These are phyloP conservation scores for Schizochytrium sp. DNA, from an alignment of 108 stramenopile species.

Conservation along the genomic window DNA sequence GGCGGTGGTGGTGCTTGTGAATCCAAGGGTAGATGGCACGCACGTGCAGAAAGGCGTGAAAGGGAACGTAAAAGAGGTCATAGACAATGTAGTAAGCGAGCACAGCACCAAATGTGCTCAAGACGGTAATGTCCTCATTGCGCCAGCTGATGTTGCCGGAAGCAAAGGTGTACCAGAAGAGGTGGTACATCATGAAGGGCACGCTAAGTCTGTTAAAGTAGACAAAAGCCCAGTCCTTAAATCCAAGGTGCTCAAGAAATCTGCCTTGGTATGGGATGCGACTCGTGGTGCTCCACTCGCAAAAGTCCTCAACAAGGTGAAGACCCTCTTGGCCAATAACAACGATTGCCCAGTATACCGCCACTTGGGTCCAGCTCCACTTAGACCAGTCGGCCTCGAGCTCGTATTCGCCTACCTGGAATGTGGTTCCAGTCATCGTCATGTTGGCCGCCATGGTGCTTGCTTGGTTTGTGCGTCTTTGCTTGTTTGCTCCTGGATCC, in stretches of 20 bases:
- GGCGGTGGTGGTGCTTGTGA: constrained; percentile 97
- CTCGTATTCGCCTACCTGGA: background rate
- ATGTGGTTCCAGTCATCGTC: background rate
- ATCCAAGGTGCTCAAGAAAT: constrained; percentile 69
- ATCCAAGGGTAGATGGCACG: constrained; percentile 86
- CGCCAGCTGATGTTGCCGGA: constrained; percentile 70
- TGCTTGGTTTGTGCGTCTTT: background rate
- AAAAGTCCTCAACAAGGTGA: constrained; percentile 64
- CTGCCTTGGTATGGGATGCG: constrained; percentile 70
- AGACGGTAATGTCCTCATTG: constrained; percentile 62
- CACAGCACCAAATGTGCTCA: constrained; percentile 77
- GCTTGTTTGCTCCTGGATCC: background rate
- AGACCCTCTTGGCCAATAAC: constrained; percentile 69
- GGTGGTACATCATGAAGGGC: constrained; percentile 73
- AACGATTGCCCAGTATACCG: constrained; percentile 55
- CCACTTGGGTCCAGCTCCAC: background rate
- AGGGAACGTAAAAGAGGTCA: constrained; percentile 92
- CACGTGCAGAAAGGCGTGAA: constrained; percentile 91
- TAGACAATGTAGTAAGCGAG: constrained; percentile 87
- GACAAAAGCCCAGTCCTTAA: constrained; percentile 66
- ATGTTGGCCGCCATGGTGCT: background rate
- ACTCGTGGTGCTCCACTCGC: constrained; percentile 59
- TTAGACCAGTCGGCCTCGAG: constrained; percentile 43
- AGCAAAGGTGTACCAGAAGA: constrained; percentile 66
- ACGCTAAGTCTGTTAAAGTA: constrained; percentile 72